Conservation (phyloP, 2,329 filamentous ascomycete genomes). For the Talaromyces sp. region DNA sequence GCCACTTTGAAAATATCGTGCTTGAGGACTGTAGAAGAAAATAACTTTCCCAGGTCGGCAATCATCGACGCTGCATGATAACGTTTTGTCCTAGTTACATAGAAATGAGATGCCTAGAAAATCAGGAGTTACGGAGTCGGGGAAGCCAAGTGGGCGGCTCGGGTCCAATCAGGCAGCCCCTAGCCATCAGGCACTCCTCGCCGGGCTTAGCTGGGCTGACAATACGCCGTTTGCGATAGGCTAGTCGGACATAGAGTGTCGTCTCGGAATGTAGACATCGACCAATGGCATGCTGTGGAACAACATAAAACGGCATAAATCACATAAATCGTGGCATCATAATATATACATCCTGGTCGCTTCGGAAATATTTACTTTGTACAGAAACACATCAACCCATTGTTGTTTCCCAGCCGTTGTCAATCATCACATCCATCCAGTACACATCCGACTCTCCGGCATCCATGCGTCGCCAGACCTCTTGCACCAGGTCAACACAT, state of each 20-base stretch:
- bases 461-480: constrained; percentile 54
- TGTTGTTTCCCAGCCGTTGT: constrained; percentile 56
- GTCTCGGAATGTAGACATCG: background rate
- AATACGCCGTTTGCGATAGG: background rate
- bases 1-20: background rate
- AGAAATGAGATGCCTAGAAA: background rate
- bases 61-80: background rate
- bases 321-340: background rate
- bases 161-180: background rate
- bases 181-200: background rate
- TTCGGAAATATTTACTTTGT: constrained; percentile 4
- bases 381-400: constrained; percentile 40
- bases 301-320: background rate
- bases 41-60: background rate
- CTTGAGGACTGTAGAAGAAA: background rate
- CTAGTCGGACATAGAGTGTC: background rate
- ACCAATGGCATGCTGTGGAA: background rate
- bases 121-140: background rate
- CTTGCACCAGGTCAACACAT: constrained; percentile 50
- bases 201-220: background rate
- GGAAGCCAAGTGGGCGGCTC: background rate
- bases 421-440: constrained; percentile 57
- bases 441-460: constrained; percentile 45
- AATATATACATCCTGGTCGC: constrained; percentile 7
- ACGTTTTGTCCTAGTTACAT: no score